Percentiles rank a stretch among this genome's conserved stretches.
Conservation (phyloP, 2,329 filamentous ascomycete species). For the Fusarium sp. region DNA sequence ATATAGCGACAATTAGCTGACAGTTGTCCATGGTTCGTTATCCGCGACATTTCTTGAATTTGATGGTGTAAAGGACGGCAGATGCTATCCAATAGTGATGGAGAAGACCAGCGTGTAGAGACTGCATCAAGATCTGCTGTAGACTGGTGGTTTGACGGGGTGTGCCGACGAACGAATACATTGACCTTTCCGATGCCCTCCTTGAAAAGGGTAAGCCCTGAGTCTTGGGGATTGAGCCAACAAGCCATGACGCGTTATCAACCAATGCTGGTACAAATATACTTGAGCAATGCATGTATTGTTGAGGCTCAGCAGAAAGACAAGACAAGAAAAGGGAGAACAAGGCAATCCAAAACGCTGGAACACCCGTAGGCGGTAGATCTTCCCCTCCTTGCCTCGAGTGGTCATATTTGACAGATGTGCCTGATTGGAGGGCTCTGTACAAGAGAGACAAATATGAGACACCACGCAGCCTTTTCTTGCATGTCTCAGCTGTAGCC, state of each 20-base stretch:
- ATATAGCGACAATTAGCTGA: conserved; percentile 8
- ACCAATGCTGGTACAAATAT: no score
- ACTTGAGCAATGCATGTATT: not conserved
- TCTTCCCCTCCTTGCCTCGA: not conserved
- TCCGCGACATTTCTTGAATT: not conserved
- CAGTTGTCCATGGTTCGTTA: not conserved
- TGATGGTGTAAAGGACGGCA: not conserved
- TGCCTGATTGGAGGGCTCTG: conserved; percentile 16
- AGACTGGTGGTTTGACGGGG: no score
- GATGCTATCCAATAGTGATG: no score
- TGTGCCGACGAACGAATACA: no score
- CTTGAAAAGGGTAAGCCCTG: no score
- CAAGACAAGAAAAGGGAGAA: not conserved
- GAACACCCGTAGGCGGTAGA: conserved; percentile 4
- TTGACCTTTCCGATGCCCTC: no score
- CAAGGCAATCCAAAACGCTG: not conserved
- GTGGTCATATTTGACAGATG: conserved; percentile 12
- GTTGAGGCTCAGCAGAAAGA: conserved; percentile 21
- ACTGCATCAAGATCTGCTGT: no score
- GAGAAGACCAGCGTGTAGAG: no score
- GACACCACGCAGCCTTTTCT: conserved; percentile 24
- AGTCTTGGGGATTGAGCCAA: no score
- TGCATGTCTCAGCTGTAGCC: conserved; percentile 24
- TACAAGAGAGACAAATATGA: not conserved
- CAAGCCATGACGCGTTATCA: no score